A percentile compares a stretch with the other conserved stretches of the same genome.
These are phyloP conservation scores for Bipolaris sorokiniana DNA, from an alignment of 2,329 filamentous ascomycete genomes.

Conservation along the genomic window DNA sequence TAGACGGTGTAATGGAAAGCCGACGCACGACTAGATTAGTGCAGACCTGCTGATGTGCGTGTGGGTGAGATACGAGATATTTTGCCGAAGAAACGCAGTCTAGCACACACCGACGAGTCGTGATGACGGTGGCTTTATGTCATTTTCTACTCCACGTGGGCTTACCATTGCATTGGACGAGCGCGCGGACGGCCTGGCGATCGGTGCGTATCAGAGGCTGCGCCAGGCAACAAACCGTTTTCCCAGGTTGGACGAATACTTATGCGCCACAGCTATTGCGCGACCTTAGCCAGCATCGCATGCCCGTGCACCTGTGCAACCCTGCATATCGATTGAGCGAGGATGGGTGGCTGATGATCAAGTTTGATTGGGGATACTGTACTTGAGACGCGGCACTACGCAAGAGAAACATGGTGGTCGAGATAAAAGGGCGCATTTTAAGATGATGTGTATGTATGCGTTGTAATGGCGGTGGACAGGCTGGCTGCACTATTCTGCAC, in stretches of 20 bases:
- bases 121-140: conserved; percentile 13
- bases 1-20: conserved; percentile 19
- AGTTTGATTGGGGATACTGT: conserved; percentile 2
- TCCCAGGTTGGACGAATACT: conserved; percentile 5
- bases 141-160: conserved; percentile 33
- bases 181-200: conserved; percentile 19
- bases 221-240: conserved; percentile 15
- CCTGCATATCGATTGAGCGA: conserved; percentile 5
- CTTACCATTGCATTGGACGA: conserved; percentile 26
- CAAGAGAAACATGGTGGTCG: too few relatives aligned
- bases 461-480: not conserved
- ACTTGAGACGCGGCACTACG: not conserved
- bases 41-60: conserved; percentile 12
- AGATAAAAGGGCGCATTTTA: too few relatives aligned
- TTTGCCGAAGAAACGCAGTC: conserved; percentile 24
- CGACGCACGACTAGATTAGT: not conserved
- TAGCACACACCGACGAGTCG: conserved; percentile 5
- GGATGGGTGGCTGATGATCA: not conserved
- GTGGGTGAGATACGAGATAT: conserved; percentile 20
- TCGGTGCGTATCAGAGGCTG: conserved; percentile 21
- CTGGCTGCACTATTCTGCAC: not conserved
- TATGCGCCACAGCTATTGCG: conserved; percentile 11
- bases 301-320: not conserved
- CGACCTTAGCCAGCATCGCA: not conserved
- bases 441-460: not conserved